These are phyloP conservation scores for Solanum chiquidenum DNA, from an alignment of 257 asterid species.

Conservation along the genomic window DNA sequence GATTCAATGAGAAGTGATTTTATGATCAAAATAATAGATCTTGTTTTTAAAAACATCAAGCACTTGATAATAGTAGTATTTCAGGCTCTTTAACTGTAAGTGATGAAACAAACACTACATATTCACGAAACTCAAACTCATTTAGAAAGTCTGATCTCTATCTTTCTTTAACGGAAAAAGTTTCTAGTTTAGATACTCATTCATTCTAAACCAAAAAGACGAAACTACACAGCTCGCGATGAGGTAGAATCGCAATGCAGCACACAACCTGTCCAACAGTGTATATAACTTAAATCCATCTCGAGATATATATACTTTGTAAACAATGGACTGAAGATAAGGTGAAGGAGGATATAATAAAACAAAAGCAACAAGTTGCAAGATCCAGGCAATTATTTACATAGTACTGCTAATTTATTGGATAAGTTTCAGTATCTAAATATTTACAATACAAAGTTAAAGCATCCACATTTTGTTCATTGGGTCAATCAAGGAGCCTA, in stretches of 20 bases:
- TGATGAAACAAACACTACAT: not conserved
- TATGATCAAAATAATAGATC: not conserved
- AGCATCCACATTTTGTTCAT: not conserved
- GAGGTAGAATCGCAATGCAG: not conserved
- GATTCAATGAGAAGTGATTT: not conserved
- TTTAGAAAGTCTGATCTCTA: not conserved
- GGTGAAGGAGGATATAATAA: not conserved
- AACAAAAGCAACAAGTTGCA: not conserved
- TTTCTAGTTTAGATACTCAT: not conserved
- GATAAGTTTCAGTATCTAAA: constrained; percentile 6
- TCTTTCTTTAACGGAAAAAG: not conserved
- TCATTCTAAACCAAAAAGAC: not conserved
- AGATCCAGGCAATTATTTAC: constrained; percentile 13
- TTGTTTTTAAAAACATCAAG: not conserved
- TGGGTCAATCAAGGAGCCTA: not conserved
- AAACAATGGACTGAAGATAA: not conserved
- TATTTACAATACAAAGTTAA: constrained; percentile 32
- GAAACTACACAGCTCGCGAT: not conserved
- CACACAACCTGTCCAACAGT: not conserved
- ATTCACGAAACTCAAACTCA: not conserved
- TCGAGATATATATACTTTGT: not conserved
- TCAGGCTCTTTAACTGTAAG: not conserved
- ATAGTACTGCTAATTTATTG: constrained; percentile 16
- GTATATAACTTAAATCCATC: not conserved
- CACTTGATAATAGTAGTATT: not conserved